Percentiles rank a stretch among this genome's conserved stretches.
phyloP scores from a whole-genome alignment of 108 stramenopile genomes.

The Discostella stelligeroides region DNA sequence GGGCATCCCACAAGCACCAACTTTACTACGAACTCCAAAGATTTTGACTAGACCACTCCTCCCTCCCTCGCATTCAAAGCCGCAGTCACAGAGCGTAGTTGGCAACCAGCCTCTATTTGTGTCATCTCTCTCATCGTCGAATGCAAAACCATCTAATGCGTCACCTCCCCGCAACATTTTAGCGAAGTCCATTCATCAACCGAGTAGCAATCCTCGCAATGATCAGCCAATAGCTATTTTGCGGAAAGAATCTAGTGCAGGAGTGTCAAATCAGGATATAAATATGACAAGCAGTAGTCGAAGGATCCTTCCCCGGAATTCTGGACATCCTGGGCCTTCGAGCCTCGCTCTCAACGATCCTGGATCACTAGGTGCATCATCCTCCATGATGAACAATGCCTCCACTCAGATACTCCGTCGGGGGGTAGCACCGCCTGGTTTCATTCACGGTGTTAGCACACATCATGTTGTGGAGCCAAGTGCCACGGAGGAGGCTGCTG shows the following conservation, averaged over 20 bases:
- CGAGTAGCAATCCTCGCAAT: conserved; percentile 5
- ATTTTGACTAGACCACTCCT: conserved; percentile 38
- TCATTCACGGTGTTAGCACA: conserved; percentile 15
- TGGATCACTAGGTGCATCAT: background rate
- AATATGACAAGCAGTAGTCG: background rate
- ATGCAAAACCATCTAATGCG: background rate
- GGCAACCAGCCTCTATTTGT: conserved; percentile 43
- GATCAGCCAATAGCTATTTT: conserved; percentile 21
- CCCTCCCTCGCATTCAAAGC: conserved; percentile 17
- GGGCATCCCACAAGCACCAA: conserved; percentile 47
- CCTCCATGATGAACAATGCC: conserved; percentile 8
- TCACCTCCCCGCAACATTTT: conserved; percentile 8
- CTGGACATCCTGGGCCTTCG: background rate
- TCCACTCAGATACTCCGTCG: background rate
- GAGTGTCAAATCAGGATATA: background rate
- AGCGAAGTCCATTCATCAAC: conserved; percentile 2
- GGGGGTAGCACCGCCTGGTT: conserved; percentile 55
- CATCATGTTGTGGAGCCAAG: background rate
- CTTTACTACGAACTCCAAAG: conserved; percentile 37
- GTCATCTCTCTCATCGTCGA: conserved; percentile 5
- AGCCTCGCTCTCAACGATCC: background rate
- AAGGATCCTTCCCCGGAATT: conserved; percentile 4
- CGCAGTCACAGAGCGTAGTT: background rate
- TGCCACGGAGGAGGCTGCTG: conserved; percentile 8
- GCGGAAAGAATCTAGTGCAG: conserved; percentile 14